These are phyloP conservation scores for Talaromyces sp. DNA, from an alignment of 2,329 filamentous ascomycete genomes.

Conservation along the genomic window DNA sequence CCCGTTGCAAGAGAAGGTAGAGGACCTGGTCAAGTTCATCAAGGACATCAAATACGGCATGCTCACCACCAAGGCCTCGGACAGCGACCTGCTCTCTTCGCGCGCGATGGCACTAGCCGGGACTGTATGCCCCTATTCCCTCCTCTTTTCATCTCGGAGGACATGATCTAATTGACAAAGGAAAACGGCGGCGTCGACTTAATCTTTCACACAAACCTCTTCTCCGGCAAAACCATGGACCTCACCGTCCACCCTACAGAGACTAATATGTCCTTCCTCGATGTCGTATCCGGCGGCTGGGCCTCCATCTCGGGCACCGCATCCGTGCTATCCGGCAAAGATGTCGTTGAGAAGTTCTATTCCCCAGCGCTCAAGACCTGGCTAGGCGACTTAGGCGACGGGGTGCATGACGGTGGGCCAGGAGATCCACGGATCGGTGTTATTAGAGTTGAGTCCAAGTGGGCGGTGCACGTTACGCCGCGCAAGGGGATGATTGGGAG, in stretches of 20 bases:
- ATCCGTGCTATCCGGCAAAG: slow-evolving; percentile 65
- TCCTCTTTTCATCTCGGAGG: background rate
- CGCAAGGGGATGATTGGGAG: slow-evolving; percentile 62
- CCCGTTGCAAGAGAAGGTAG: slow-evolving; percentile 69
- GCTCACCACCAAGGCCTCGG: slow-evolving; percentile 73
- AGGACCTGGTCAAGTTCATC: slow-evolving; percentile 69
- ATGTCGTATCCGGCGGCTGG: slow-evolving; percentile 71
- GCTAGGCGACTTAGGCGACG: slow-evolving; percentile 81
- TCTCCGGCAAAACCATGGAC: slow-evolving; percentile 83
- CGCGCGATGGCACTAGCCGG: slow-evolving; percentile 82
- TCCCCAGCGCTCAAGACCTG: slow-evolving; percentile 71
- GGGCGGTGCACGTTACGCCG: slow-evolving; percentile 68
- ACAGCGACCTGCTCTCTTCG: slow-evolving; percentile 67
- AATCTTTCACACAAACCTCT: slow-evolving; percentile 88
- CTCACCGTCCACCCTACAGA: slow-evolving; percentile 67
- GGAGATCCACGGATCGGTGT: slow-evolving; percentile 78
- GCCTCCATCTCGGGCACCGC: slow-evolving; percentile 77
- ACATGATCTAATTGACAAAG: slow-evolving; percentile 43
- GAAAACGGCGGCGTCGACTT: slow-evolving; percentile 76
- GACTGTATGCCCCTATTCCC: slow-evolving; percentile 53
- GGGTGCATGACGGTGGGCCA: slow-evolving; percentile 75
- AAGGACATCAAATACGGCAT: slow-evolving; percentile 76
- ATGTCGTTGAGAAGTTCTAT: slow-evolving; percentile 71
- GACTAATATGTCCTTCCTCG: slow-evolving; percentile 77
- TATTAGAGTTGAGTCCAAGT: slow-evolving; percentile 70